Conservation (phyloP, 345 rosid genomes). For the Ceriops tagal region DNA sequence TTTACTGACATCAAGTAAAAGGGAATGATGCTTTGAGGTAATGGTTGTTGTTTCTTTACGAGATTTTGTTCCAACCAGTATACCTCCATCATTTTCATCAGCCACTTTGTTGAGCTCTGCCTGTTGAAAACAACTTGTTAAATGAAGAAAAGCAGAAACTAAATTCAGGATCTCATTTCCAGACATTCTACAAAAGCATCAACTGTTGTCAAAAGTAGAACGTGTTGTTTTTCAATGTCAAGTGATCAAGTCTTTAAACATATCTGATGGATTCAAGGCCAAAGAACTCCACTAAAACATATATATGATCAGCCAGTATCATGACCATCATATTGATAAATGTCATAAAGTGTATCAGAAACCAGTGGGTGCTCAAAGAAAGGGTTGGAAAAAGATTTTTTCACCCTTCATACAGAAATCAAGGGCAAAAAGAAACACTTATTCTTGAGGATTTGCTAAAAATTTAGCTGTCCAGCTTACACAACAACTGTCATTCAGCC, state of each 20-base stretch:
- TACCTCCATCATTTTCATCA: conserved; percentile 42
- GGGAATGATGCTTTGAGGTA: conserved; percentile 61
- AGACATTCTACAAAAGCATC: not conserved
- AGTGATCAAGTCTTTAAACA: not conserved
- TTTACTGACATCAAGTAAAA: conserved; percentile 61
- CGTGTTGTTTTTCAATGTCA: not conserved
- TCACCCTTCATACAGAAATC: too few relatives aligned
- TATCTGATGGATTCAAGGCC: not conserved
- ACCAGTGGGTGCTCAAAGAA: not conserved
- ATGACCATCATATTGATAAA: not conserved
- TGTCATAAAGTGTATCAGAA: not conserved
- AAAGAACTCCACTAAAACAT: not conserved
- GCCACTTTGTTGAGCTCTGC: conserved; percentile 63
- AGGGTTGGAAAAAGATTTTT: not conserved
- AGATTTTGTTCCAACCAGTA: conserved; percentile 31
- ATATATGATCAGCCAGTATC: not conserved
- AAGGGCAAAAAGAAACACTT: too few relatives aligned
- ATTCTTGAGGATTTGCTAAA: too few relatives aligned
- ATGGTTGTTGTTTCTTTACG: conserved; percentile 6
- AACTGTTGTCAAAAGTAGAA: not conserved
- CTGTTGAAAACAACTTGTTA: conserved; percentile 37
- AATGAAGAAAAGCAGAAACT: conserved; percentile 13
- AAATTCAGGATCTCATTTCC: not conserved
- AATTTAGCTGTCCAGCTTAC: too few relatives aligned
- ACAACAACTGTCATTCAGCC: too few relatives aligned